Conservation (phyloP, 176 grass and related monocot species). For the Bonia amplexicaulis region DNA sequence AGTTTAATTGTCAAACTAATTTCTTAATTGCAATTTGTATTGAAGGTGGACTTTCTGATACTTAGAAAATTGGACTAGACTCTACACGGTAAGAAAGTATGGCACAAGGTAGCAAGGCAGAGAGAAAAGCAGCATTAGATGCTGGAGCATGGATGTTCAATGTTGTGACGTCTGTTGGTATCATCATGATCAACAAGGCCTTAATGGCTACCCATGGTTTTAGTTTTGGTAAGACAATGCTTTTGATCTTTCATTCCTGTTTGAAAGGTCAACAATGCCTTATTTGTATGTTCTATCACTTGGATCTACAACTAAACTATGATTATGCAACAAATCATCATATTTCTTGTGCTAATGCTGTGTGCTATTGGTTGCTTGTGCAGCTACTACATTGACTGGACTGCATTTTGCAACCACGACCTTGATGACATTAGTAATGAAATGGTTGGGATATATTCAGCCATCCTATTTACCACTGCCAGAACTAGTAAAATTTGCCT, state of each 20-base stretch:
- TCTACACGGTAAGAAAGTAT: conserved; percentile 15
- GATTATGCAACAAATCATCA: background rate
- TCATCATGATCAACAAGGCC: conserved; percentile 28
- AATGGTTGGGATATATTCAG: conserved; percentile 32
- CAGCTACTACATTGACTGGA: conserved; percentile 24
- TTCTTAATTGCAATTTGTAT: background rate
- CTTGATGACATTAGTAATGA: conserved; percentile 24
- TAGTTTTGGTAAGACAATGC: conserved; percentile 20
- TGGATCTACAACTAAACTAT: background rate
- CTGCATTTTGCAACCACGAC: conserved; percentile 24
- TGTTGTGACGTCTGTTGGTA: conserved; percentile 27
- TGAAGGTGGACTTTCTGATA: background rate
- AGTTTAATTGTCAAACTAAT: background rate
- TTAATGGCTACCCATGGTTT: conserved; percentile 21
- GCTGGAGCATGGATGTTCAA: conserved; percentile 20
- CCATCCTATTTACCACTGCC: conserved; percentile 17
- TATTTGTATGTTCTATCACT: background rate
- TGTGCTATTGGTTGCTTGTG: background rate
- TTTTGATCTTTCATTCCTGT: background rate
- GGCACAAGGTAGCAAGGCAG: conserved; percentile 16
- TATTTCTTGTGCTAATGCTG: conserved; percentile 1
- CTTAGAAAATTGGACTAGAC: background rate
- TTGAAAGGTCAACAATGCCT: background rate
- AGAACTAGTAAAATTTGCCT: conserved; percentile 22
- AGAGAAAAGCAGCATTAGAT: conserved; percentile 26